Conservation (phyloP, 306 rosid species). For the Trifolium fragiferum region DNA sequence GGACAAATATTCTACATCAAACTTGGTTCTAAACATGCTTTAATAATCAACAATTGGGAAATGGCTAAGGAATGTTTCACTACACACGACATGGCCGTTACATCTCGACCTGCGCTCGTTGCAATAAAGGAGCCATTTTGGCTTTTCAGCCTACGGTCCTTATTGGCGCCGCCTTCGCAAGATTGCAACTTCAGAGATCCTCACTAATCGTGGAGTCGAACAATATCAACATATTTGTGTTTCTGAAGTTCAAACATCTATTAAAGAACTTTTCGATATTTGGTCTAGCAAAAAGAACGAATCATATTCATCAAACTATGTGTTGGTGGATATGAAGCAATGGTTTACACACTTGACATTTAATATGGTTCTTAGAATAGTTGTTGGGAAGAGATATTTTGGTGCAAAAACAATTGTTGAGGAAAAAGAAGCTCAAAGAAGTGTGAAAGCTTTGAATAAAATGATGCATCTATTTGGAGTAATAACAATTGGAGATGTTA, state of each 20-base stretch:
- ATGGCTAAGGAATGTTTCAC: slow-evolving; percentile 49
- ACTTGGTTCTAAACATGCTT: slow-evolving; percentile 16
- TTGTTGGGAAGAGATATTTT: slow-evolving; percentile 23
- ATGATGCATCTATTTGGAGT: slow-evolving; percentile 3
- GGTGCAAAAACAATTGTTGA: neutral
- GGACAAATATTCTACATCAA: slow-evolving; percentile 40
- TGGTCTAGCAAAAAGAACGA: slow-evolving; percentile 3
- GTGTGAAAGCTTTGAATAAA: neutral
- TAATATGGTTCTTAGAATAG: slow-evolving; percentile 30
- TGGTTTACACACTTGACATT: slow-evolving; percentile 31
- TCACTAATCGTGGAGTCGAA: slow-evolving; percentile 2
- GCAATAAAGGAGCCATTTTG: slow-evolving; percentile 6
- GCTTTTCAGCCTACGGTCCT: neutral
- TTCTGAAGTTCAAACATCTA: slow-evolving; percentile 13
- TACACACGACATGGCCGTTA: slow-evolving; percentile 32
- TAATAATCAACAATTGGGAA: slow-evolving; percentile 41
- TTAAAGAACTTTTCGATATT: slow-evolving; percentile 32
- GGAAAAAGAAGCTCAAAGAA: neutral
- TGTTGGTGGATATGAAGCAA: slow-evolving; percentile 38
- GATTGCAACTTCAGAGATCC: neutral
- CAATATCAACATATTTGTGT: slow-evolving; percentile 19
- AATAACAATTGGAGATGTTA: slow-evolving; percentile 17
- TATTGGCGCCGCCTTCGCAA: neutral
- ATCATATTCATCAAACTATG: neutral
- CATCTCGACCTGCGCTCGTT: slow-evolving; percentile 25